Percentiles rank a stretch among this genome's conserved stretches.
phyloP scores from a whole-genome alignment of 2,329 filamentous ascomycete genomes.

The Ophiostoma pallidulum region DNA sequence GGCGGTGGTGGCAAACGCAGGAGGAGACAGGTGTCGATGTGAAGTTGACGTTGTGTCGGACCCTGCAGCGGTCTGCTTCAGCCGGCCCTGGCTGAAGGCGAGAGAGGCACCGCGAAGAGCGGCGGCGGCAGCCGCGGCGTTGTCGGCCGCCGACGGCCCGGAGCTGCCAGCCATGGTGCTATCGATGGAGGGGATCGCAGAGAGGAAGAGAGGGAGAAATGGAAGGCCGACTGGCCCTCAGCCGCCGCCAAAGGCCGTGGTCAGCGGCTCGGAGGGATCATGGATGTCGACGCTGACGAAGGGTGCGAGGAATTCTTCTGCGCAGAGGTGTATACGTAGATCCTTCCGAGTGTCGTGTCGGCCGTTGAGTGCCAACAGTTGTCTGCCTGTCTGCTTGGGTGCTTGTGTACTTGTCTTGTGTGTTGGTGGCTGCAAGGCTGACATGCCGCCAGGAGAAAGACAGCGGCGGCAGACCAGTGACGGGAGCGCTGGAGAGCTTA shows the following conservation, averaged over 20 bases:
- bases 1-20: neutral
- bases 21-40: too few relatives aligned
- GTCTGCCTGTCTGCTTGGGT: too few relatives aligned
- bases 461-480: neutral
- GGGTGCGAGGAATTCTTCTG: too few relatives aligned
- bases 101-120: constrained; percentile 44
- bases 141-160: constrained; percentile 19
- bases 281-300: too few relatives aligned
- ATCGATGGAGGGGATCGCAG: neutral
- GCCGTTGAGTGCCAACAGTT: too few relatives aligned
- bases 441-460: neutral
- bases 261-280: too few relatives aligned
- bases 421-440: constrained; percentile 1
- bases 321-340: too few relatives aligned
- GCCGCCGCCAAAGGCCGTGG: too few relatives aligned
- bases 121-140: constrained; percentile 22
- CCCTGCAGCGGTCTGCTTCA: neutral
- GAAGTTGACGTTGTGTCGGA: too few relatives aligned
- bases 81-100: constrained; percentile 36
- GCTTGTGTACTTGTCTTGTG: neutral
- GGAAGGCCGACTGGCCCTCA: too few relatives aligned
- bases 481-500: neutral
- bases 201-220: neutral
- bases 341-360: too few relatives aligned
- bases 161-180: neutral